Percentiles rank a stretch among this genome's conserved stretches.
These are phyloP conservation scores for Sarocladium strictum DNA, from an alignment of 2,329 filamentous ascomycete genomes.

Conservation along the genomic window DNA sequence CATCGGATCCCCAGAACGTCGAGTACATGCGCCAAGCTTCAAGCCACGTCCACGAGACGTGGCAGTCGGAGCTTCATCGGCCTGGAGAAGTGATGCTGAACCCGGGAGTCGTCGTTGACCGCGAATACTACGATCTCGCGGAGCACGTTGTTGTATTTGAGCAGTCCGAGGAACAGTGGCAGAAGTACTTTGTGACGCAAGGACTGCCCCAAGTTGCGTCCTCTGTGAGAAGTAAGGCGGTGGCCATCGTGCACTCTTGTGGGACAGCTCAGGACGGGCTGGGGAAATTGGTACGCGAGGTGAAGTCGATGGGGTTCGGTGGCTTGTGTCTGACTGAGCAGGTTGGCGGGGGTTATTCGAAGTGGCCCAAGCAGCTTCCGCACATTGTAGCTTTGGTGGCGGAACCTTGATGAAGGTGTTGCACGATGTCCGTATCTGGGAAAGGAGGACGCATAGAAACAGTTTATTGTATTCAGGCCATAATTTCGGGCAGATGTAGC, in stretches of 20 bases:
- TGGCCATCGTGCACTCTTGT: conserved; percentile 15
- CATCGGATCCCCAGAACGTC: conserved; percentile 18
- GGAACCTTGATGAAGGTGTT: not conserved
- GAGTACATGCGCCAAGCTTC: conserved; percentile 19
- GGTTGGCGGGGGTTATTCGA: conserved; percentile 15
- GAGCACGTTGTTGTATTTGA: conserved; percentile 42
- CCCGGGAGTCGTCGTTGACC: conserved; percentile 35
- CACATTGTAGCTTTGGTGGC: conserved; percentile 11
- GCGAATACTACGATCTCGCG: conserved; percentile 31
- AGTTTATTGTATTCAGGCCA: too few relatives aligned
- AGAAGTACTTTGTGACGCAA: not conserved
- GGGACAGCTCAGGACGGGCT: not conserved
- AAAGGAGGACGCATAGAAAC: too few relatives aligned
- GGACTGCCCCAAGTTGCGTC: not conserved
- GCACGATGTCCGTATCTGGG: not conserved
- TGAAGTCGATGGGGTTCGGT: conserved; percentile 11
- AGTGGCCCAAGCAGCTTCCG: conserved; percentile 15
- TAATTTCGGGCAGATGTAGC: too few relatives aligned
- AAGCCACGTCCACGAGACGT: conserved; percentile 17
- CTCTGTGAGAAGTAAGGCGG: conserved; percentile 10
- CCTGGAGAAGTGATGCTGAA: conserved; percentile 32
- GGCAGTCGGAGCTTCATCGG: conserved; percentile 10
- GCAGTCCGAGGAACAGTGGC: conserved; percentile 17
- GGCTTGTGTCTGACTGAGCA: conserved; percentile 17
- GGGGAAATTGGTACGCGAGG: conserved; percentile 7